Base-by-base conservation (phyloP, 1,139 yeast species). In the Magnusiomyces clavatus region DNA sequence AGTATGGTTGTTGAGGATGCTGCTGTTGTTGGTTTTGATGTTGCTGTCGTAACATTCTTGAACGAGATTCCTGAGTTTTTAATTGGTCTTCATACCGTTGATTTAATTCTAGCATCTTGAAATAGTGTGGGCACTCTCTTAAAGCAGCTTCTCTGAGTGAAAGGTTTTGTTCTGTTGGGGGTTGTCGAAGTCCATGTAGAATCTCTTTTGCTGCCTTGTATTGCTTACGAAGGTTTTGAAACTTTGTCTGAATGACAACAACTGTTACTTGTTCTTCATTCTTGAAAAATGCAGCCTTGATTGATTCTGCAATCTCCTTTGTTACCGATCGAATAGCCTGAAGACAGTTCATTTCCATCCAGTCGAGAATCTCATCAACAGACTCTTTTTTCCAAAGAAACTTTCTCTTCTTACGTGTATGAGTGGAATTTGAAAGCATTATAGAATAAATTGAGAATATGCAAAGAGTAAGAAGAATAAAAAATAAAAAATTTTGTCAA, bases 341-440 rank as follows among this genome's bases (percentile, higher is more conserved):
- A 8, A 45, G 24, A 17, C 48, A 45, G 35, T 45, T 29, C 11
- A 37, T 16, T 12, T 35, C 31, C 48, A 45, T 45, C 48, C 48
- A 45, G 19, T 45, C 48, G 31, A 45, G 48, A 6, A 45, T 45
- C 34, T 45, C 48, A 19, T 45, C 48, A 13, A 45, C 48, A n/a
- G 48, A 45, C 19, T 45, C 48, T 13, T 45, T 45, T n/a, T 37
- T 37, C 48, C 48, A 45, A 6, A 45, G 42, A 19, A 45, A 45
- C 42, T 45, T 45, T 37, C 48, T 37, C 41, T 45, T 45, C 20
- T 45, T 45, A 35, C 48, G 48, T 8, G 48, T 40, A 14, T 36
- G 48, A 5, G 20, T 34, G 10, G 47, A 16, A 29, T 5, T 14
- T 8, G 46, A 17, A 31, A 36, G 46, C 31, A 24, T 24, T 24